Evolutionary conservation across 345 rosid genomes (phyloP).

Genomic region (Microcos paniculata): DNA sequence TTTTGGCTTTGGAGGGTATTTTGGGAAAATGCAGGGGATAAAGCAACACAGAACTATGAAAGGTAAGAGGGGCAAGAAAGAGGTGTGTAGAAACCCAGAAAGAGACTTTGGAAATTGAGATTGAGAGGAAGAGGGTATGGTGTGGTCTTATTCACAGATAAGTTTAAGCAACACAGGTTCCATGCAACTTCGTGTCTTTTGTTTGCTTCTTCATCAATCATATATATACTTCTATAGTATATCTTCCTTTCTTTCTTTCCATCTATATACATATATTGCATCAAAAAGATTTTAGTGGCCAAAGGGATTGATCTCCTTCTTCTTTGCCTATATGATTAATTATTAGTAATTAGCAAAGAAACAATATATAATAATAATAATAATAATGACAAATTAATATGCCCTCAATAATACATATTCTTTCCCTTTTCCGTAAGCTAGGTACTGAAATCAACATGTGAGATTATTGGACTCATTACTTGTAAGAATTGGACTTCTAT

Average conservation of each 20-base stretch:
- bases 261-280: too few relatives aligned
- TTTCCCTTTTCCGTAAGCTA: not conserved
- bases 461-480: conserved; percentile 3
- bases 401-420: not conserved
- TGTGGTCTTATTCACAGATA: not conserved
- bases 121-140: not conserved
- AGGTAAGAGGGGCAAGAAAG: not conserved
- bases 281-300: not conserved
- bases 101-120: not conserved
- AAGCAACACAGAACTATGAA: not conserved
- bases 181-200: conserved; percentile 9
- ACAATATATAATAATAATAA: too few relatives aligned
- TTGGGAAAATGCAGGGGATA: not conserved
- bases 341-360: not conserved
- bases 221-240: too few relatives aligned
- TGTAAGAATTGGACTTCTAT: not conserved
- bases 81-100: not conserved
- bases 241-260: too few relatives aligned
- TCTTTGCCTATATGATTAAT: too few relatives aligned
- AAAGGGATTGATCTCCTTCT: too few relatives aligned
- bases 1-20: not conserved
- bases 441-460: not conserved
- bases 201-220: not conserved
- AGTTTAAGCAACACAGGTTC: conserved; percentile 11
- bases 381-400: not conserved